Percentiles rank a stretch among this genome's conserved stretches.
These are phyloP conservation scores for Rhizopogon vinicolor DNA, from an alignment of 768 basidiomycete species.

Conservation along the genomic window DNA sequence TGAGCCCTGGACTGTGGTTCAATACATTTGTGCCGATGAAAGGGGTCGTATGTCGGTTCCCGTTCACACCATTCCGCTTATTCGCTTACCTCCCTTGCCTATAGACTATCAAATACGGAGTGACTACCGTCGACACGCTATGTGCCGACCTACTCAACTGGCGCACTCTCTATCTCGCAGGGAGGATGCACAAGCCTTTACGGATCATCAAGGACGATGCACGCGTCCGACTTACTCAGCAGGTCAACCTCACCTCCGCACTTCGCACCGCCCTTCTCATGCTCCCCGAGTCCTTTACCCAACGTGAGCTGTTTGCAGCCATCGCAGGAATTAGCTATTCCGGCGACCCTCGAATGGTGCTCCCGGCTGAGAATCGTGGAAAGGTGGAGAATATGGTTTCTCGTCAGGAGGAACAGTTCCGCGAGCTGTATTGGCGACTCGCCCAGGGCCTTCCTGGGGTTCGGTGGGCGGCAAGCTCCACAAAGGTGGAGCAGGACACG, in stretches of 20 bases:
- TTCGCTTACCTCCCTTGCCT: conserved; percentile 1
- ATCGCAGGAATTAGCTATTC: conserved; percentile 84
- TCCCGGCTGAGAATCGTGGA: conserved; percentile 90
- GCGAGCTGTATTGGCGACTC: conserved; percentile 78
- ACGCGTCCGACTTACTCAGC: conserved; percentile 85
- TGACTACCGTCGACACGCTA: conserved; percentile 86
- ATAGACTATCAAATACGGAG: conserved; percentile 94
- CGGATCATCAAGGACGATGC: conserved; percentile 92
- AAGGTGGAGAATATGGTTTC: conserved; percentile 94
- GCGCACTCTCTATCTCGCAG: conserved; percentile 90
- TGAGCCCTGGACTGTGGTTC: conserved; percentile 92
- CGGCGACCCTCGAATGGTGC: conserved; percentile 91
- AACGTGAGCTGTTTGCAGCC: conserved; percentile 76
- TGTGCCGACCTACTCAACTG: conserved; percentile 90
- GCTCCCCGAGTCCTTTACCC: conserved; percentile 78
- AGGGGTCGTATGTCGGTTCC: conserved; percentile 63
- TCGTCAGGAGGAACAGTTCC: conserved; percentile 78
- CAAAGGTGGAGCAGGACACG: conserved; percentile 69
- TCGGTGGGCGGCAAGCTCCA: conserved; percentile 54
- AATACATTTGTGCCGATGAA: conserved; percentile 84
- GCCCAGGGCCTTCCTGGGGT: conserved; percentile 79
- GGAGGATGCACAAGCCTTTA: conserved; percentile 96
- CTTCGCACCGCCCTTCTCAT: conserved; percentile 86
- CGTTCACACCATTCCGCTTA: background rate
- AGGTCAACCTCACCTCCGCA: conserved; percentile 90